Base-by-base conservation (phyloP, 768 basidiomycete genomes). In the Fomitopsis serialis region DNA sequence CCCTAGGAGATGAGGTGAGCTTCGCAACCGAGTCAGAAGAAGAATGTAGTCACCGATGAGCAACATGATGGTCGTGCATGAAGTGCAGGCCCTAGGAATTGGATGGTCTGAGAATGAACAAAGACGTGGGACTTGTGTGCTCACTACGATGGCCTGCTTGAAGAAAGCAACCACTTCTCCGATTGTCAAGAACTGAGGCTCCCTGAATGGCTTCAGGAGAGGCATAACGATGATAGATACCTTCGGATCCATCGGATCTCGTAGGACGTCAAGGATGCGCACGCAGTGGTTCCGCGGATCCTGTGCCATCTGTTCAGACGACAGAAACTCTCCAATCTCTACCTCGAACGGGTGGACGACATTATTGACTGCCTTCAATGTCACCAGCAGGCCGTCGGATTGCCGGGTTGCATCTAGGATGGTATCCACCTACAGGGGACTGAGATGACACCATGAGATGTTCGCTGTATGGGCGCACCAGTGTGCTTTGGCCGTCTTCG, bases 161-260 rank as follows among this genome's bases (percentile, higher is more conserved):
- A 72, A 56, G 42, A 64, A 73, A 2, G 68, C 67, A 0, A 74
- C 44, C 1, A 61, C 67, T 55, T 75, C 73, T 2, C 72, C 71
- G 11, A 72, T 47, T 0, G 68, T 71, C 15, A 63, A 57, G 36
- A 72, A 71, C 0, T 42, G 61, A 0, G 69, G 70, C 10, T 66
- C 51, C 25, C 66, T 42, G 48, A 58, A 65, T 2, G 23, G 53
- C 0, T 63, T 61, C 10, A 72, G 48, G 3, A 68, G 53, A 7
- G 73, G 72, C 58, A 72, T 67, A 6, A 73, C 62, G 0, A 66
- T 49, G 63, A 52, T 68, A n/a, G 11, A 51, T 47, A 22, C 56
- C 54, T 32, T 13, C 13, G 29, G 11, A 23, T 42, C 25, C 7
- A 50, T 27, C 0, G 59, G 54, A 4, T 58, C 56, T n/a, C 59